Percentiles rank a stretch among this genome's conserved stretches.
Conservation (phyloP, 495 filamentous ascomycete genomes). For the Trichoderma orchidacearum region DNA sequence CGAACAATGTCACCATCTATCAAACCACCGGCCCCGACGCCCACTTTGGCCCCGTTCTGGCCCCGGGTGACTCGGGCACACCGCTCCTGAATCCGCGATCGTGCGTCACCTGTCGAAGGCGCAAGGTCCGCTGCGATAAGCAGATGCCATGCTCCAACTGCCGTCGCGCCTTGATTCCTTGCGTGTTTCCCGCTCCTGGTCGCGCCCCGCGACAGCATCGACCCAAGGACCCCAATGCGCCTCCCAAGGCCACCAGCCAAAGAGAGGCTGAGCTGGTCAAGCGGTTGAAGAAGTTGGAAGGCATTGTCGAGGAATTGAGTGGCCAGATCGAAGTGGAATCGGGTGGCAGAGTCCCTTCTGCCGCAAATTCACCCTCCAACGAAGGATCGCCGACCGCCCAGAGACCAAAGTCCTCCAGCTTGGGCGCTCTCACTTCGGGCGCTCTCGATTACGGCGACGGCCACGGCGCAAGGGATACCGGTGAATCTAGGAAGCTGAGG, state of each 20-base stretch:
- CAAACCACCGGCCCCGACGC: background rate
- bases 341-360: background rate
- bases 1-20: conserved; percentile 1
- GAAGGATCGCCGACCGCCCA: background rate
- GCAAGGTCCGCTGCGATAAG: conserved; percentile 87
- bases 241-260: conserved; percentile 34
- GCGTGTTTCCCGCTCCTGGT: conserved; percentile 72
- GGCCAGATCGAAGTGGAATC: conserved; percentile 36
- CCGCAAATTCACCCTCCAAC: background rate
- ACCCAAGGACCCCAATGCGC: conserved; percentile 40
- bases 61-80: conserved; percentile 23
- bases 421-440: conserved; percentile 20
- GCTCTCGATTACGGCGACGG: conserved; percentile 27
- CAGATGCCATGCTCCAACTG: conserved; percentile 75
- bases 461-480: background rate
- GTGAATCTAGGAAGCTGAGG: conserved; percentile 9
- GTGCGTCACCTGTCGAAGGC: conserved; percentile 69
- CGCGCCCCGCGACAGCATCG: conserved; percentile 61
- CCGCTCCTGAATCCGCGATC: conserved; percentile 48
- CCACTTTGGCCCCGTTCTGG: background rate
- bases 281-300: conserved; percentile 64
- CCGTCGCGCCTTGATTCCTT: conserved; percentile 61
- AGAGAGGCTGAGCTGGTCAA: conserved; percentile 68
- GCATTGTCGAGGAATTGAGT: conserved; percentile 52
- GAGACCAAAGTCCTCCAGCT: background rate